These are phyloP conservation scores for Hymenotorrendiella dingleyae DNA, from an alignment of 2,329 filamentous ascomycete species.

Conservation along the genomic window DNA sequence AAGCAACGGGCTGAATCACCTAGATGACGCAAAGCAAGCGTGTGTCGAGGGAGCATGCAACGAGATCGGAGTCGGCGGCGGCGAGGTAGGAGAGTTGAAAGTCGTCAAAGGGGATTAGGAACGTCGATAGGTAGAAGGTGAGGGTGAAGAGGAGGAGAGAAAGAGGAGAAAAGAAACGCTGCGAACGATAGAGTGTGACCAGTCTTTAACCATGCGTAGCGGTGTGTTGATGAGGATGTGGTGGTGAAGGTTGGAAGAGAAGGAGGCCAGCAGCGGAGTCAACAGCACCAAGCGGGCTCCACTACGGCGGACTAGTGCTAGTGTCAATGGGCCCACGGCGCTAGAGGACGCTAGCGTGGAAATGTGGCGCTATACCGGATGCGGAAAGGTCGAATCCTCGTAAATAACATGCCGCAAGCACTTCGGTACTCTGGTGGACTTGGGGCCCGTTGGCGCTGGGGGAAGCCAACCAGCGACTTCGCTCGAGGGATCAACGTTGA, in stretches of 20 bases:
- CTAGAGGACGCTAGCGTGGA: not conserved
- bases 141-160: slow-evolving; percentile 27
- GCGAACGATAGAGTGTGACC: slow-evolving; percentile 25
- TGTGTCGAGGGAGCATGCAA: not conserved
- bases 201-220: slow-evolving; percentile 23
- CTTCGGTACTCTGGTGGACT: too few relatives aligned
- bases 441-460: not conserved
- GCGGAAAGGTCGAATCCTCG: too few relatives aligned
- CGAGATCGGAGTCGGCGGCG: slow-evolving; percentile 8
- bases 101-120: slow-evolving; percentile 10
- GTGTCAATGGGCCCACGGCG: not conserved
- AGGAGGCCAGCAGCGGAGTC: not conserved
- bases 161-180: slow-evolving; percentile 32
- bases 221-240: slow-evolving; percentile 10
- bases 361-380: too few relatives aligned
- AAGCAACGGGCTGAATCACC: slow-evolving; percentile 12
- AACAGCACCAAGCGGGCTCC: slow-evolving; percentile 1
- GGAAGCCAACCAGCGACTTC: not conserved
- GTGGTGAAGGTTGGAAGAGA: slow-evolving; percentile 8
- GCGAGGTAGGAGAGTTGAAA: slow-evolving; percentile 8
- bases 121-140: slow-evolving; percentile 10
- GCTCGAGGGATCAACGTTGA: not conserved
- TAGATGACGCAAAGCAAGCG: slow-evolving; percentile 16
- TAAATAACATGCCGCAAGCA: too few relatives aligned
- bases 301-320: not conserved